Base-by-base conservation (phyloP, 1,284 basidiomycete genomes). In the Laetiporus sulphureus region DNA sequence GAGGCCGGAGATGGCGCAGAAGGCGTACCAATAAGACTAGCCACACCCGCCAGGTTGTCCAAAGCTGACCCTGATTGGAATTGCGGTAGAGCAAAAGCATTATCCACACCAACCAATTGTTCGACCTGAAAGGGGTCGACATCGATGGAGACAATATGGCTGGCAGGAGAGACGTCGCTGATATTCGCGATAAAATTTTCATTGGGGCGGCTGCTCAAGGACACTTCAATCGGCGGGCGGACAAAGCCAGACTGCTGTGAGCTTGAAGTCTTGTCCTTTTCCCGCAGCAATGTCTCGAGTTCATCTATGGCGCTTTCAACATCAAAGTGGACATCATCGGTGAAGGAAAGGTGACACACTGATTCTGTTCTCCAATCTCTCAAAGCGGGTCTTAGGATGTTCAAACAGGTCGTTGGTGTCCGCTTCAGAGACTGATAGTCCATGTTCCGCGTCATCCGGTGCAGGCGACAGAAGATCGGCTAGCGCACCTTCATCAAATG, bases 311-410 rank as follows among this genome's bases (percentile, higher is more conserved):
- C n/a, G n/a, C n/a, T n/a, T n/a, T n/a, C n/a, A n/a, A n/a, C n/a
- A n/a, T n/a, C n/a, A n/a, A n/a, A n/a, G n/a, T n/a, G n/a, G n/a
- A n/a, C 2, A 13, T 1, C n/a, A 16, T 10, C 19, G 18, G 20
- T 27, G 7, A 19, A 3, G 18, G 32, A 30, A 29, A 25, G n/a
- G 16, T 29, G 22, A 68, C 80, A 44, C 44, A 84, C 83, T 69
- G 46, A 86, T 83, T 47, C 81, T 68, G 51, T 64, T 74, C 56
- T 86, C 82, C 33, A 85, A 53, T 46, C 66, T 68, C 53, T 83
- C 79, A 52, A 78, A 75, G 41, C 69, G 69, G 49, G 67, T 79
- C 54, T 73, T 78, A 3, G 77, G 73, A 2, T 66, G 66, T 38
- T 79, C 76, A 24, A 62, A 47, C 16, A 63, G 57, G 38, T 31